phyloP scores from a whole-genome alignment of 805 yeast species.

The Ogataea methanolica region DNA sequence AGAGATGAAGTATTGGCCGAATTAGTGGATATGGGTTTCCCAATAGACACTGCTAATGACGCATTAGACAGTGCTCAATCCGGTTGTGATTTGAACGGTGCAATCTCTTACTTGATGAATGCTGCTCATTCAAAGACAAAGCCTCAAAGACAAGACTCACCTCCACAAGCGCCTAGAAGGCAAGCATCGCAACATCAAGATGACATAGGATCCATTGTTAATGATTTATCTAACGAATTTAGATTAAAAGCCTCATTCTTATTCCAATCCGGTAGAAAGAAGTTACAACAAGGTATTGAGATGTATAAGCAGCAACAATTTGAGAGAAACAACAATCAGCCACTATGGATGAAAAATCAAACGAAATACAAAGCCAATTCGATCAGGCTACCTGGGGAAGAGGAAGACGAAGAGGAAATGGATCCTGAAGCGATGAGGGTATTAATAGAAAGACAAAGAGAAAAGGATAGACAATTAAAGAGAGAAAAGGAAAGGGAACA shows the following conservation, averaged over 20 bases:
- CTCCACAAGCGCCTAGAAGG: neutral
- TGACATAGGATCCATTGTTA: constrained; percentile 38
- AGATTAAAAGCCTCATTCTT: constrained; percentile 56
- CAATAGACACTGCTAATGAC: constrained; percentile 50
- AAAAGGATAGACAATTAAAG: constrained; percentile 28
- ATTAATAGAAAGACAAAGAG: constrained; percentile 36
- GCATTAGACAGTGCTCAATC: constrained; percentile 50
- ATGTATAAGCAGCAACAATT: constrained; percentile 41
- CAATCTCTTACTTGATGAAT: constrained; percentile 63
- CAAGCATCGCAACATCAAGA: constrained; percentile 15
- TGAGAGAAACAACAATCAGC: constrained; percentile 35
- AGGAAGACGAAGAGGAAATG: constrained; percentile 41
- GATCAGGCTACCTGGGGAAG: constrained; percentile 28
- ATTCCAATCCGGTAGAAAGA: constrained; percentile 54
- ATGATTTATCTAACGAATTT: constrained; percentile 51
- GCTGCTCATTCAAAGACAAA: constrained; percentile 42
- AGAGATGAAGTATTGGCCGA: constrained; percentile 58
- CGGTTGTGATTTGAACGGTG: constrained; percentile 58
- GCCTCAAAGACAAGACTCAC: neutral
- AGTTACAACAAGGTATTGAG: constrained; percentile 58
- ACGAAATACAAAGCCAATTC: constrained; percentile 41
- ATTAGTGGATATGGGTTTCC: constrained; percentile 76
- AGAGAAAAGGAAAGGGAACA: constrained; percentile 14
- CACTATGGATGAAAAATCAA: constrained; percentile 75
- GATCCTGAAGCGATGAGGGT: constrained; percentile 37